Evolutionary conservation across 495 filamentous ascomycete species (phyloP), one percentile per base, ranked within the genome.

Genomic region (Neurospora terricola): DNA sequence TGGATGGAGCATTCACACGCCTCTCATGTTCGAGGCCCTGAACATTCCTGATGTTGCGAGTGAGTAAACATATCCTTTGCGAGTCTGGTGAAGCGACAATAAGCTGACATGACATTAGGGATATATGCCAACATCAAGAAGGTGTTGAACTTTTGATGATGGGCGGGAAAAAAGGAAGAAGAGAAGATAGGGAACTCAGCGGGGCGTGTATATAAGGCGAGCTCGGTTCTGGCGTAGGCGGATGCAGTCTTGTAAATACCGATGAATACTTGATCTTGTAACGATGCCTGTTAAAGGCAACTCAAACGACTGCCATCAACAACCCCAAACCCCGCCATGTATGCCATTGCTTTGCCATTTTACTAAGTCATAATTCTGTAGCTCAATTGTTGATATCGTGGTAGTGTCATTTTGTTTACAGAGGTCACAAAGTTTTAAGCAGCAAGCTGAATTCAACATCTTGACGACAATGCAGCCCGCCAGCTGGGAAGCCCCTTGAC

Each of bases 11-110:
- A 94, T 91, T 43, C 95, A 96, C 82, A 92, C 90, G 69, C 92
- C 93, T 0, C 80, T 99, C 73, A 77, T 89, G 54, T 98, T 89
- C 81, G 96, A 99, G 84, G 87, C 88, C 79, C 94, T 97, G 76
- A 93, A 94, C 76, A 84, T 97, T 45, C 96, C 96, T 1, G 95
- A 98, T 83, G 91, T 97, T 76, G 88, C 93, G 4, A 90, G 94
- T 98, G 84, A 91, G 94, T 91, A 37, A 30, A 14, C 1, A 12
- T 30, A 9, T 23, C 5, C 6, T 71, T 59, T 14, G 27, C 16
- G 21, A 27, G 54, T 27, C 14, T 34, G 4, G 18, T 18, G 21
- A 62, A 34, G 14, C 7, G 54, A 62, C 23, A 34, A 54, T 23
- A 54, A 30, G 27, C 54, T 62, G 27, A 62, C 54, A 30, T 34